phyloP scores from a whole-genome alignment of 768 basidiomycete genomes.

The Collybia sp. region DNA sequence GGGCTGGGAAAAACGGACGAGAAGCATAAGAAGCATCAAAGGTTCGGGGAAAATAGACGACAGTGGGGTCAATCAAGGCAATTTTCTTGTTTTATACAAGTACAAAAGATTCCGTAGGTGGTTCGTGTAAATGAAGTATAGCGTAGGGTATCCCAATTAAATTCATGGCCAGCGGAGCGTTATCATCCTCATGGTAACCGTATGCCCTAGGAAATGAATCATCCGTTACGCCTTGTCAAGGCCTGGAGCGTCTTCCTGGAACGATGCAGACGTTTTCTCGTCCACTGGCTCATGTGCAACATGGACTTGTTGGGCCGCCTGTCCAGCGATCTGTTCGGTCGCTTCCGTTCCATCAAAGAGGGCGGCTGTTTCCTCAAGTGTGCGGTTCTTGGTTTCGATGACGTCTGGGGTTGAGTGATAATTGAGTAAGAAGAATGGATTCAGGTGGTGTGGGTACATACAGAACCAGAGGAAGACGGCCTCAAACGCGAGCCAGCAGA shows the following conservation, averaged over 20 bases:
- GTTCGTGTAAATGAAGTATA: too few relatives aligned
- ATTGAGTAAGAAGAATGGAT: not conserved
- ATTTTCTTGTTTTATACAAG: too few relatives aligned
- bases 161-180: too few relatives aligned
- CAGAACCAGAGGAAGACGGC: conserved; percentile 60
- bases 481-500: conserved; percentile 67
- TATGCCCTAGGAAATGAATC: too few relatives aligned
- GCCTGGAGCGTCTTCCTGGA: conserved; percentile 20
- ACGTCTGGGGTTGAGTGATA: conserved; percentile 27
- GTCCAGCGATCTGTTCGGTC: conserved; percentile 27
- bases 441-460: conserved; percentile 12
- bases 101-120: too few relatives aligned
- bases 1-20: conserved; percentile 23
- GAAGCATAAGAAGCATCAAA: not conserved
- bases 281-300: conserved; percentile 19
- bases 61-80: too few relatives aligned
- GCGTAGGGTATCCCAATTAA: too few relatives aligned
- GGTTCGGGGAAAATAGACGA: too few relatives aligned
- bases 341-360: conserved; percentile 72
- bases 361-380: conserved; percentile 79
- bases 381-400: conserved; percentile 67
- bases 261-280: conserved; percentile 31
- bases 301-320: conserved; percentile 16
- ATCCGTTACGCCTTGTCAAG: conserved; percentile 11
- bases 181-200: too few relatives aligned